Evolutionary conservation across 1,284 basidiomycete species (phyloP).

Genomic region (Cryptococcus sp.): DNA sequence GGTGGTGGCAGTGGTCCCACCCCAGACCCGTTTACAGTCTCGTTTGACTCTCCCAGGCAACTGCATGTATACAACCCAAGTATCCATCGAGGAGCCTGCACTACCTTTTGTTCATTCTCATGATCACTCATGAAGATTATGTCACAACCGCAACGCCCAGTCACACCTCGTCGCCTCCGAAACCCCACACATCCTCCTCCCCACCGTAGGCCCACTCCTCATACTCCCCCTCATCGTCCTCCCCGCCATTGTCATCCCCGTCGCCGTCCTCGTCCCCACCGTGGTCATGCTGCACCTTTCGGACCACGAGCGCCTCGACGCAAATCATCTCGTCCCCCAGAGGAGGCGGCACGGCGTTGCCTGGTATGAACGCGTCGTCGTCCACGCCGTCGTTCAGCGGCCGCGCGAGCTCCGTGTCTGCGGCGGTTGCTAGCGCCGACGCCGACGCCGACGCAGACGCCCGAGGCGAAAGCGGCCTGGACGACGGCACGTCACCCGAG

Average conservation of each 20-base stretch:
- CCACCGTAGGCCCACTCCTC: slow-evolving; percentile 16
- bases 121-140: slow-evolving; percentile 13
- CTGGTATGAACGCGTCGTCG: slow-evolving; percentile 1
- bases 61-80: too few relatives aligned
- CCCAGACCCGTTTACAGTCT: too few relatives aligned
- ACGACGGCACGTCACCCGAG: background rate
- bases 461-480: background rate
- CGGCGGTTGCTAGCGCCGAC: background rate
- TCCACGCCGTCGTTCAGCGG: background rate
- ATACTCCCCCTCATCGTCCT: slow-evolving; percentile 18
- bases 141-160: slow-evolving; percentile 16
- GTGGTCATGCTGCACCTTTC: slow-evolving; percentile 37
- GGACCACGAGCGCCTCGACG: slow-evolving; percentile 49
- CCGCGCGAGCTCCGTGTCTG: background rate
- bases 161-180: slow-evolving; percentile 31
- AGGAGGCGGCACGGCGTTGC: background rate
- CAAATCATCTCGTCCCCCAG: slow-evolving; percentile 41
- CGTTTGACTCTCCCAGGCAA: too few relatives aligned
- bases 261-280: slow-evolving; percentile 11
- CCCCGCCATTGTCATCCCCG: slow-evolving; percentile 8
- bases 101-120: background rate
- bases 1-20: too few relatives aligned
- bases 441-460: background rate
- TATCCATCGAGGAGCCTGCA: too few relatives aligned
- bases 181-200: slow-evolving; percentile 27